Conservation (phyloP, 371 early-diverging fungal species). For the Apophysomyces trapeziformis region DNA sequence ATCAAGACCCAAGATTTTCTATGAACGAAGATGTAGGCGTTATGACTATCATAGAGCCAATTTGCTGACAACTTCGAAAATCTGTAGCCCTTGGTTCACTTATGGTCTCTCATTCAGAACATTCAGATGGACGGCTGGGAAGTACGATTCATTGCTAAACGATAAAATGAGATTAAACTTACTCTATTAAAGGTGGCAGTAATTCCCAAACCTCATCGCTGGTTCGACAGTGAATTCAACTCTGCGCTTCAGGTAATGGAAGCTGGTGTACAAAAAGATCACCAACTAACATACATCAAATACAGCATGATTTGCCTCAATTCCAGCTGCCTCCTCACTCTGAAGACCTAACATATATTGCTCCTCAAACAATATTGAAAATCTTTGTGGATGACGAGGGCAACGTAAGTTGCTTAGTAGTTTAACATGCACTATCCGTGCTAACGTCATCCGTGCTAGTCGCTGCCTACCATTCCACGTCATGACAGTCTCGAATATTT, state of each 20-base stretch:
- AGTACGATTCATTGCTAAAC: slow-evolving; percentile 23
- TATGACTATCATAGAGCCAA: background rate
- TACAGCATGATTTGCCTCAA: slow-evolving; percentile 64
- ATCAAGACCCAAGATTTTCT: slow-evolving; percentile 55
- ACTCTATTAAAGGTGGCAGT: slow-evolving; percentile 34
- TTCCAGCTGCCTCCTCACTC: slow-evolving; percentile 53
- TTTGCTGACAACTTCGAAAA: background rate
- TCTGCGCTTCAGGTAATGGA: slow-evolving; percentile 49
- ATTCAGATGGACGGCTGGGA: slow-evolving; percentile 68
- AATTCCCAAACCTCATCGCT: slow-evolving; percentile 60
- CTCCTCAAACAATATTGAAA: slow-evolving; percentile 37
- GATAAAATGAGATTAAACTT: background rate
- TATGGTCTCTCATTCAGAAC: slow-evolving; percentile 72
- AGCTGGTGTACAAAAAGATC: background rate
- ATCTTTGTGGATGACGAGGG: slow-evolving; percentile 53
- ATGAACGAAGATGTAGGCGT: slow-evolving; percentile 58
- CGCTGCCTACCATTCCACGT: slow-evolving; percentile 48
- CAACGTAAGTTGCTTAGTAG: slow-evolving; percentile 15
- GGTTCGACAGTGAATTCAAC: slow-evolving; percentile 60
- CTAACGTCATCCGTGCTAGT: slow-evolving; percentile 7
- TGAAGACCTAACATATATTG: slow-evolving; percentile 28
- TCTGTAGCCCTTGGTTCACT: slow-evolving; percentile 61
- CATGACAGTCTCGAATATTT: slow-evolving; percentile 69
- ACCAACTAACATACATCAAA: background rate
- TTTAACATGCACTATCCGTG: background rate